These are phyloP conservation scores for Anaeromyces robustus DNA, from an alignment of 192 early-diverging fungal species.

Conservation along the genomic window DNA sequence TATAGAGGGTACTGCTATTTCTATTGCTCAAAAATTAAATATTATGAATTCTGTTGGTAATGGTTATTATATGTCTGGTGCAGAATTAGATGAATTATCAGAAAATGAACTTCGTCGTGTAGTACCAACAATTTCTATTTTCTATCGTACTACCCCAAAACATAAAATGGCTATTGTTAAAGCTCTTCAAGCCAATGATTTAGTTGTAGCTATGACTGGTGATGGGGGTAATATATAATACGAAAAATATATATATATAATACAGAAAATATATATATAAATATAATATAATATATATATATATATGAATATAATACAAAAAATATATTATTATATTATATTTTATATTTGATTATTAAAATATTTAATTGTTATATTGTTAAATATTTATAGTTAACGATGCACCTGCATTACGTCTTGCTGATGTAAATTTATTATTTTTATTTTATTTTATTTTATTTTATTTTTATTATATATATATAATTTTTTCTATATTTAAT, in stretches of 20 bases:
- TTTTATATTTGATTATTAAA: conserved; percentile 1
- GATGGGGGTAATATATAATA: conserved; percentile 45
- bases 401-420: conserved; percentile 78
- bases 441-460: background rate
- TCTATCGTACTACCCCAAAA: conserved; percentile 55
- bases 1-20: conserved; percentile 64
- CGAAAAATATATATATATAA: too few relatives aligned
- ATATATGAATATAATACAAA: background rate
- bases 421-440: conserved; percentile 8
- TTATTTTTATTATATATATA: background rate
- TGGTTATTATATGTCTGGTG: conserved; percentile 19
- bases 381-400: too few relatives aligned
- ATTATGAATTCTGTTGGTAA: conserved; percentile 29
- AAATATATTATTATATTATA: too few relatives aligned
- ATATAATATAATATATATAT: too few relatives aligned
- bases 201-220: conserved; percentile 89
- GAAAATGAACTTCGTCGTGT: conserved; percentile 15
- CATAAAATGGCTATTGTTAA: conserved; percentile 87
- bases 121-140: conserved; percentile 27
- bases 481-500: background rate
- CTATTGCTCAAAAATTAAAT: conserved; percentile 75
- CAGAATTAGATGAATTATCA: conserved; percentile 17
- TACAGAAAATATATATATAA: too few relatives aligned
- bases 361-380: too few relatives aligned
- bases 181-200: conserved; percentile 70